Conservation (phyloP, 148 eudicot species). For the Nyssa sinensis region DNA sequence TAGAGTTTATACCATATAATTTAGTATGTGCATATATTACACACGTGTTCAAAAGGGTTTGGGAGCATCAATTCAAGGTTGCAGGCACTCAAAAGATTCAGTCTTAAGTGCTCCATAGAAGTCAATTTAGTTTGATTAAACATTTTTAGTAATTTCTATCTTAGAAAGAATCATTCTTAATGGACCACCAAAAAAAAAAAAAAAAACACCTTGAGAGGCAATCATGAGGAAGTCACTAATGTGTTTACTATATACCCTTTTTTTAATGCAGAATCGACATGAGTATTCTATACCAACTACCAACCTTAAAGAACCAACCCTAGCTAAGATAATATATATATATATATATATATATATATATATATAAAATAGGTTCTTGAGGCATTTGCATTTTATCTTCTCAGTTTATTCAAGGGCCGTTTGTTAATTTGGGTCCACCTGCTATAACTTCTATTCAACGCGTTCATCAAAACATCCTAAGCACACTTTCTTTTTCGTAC, state of each 20-base stretch:
- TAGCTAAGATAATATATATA: slow-evolving; percentile 17
- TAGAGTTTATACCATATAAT: no score
- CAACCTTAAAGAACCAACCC: slow-evolving; percentile 7
- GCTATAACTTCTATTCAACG: neutral
- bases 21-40: no score
- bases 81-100: neutral
- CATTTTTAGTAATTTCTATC: neutral
- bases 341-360: no score
- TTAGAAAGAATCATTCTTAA: neutral
- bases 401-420: slow-evolving; percentile 11
- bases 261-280: neutral
- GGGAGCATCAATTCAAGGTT: no score
- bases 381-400: slow-evolving; percentile 9
- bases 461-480: neutral
- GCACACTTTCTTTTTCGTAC: neutral
- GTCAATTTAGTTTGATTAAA: neutral
- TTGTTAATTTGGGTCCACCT: slow-evolving; percentile 23
- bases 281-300: neutral
- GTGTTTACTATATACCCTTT: neutral
- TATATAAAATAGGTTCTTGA: no score
- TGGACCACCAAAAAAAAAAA: neutral
- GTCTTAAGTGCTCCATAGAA: neutral
- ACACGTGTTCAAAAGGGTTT: no score
- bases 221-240: neutral
- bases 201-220: neutral